Conservation (phyloP, 2,329 filamentous ascomycete genomes). For the Trichoderma koningii region DNA sequence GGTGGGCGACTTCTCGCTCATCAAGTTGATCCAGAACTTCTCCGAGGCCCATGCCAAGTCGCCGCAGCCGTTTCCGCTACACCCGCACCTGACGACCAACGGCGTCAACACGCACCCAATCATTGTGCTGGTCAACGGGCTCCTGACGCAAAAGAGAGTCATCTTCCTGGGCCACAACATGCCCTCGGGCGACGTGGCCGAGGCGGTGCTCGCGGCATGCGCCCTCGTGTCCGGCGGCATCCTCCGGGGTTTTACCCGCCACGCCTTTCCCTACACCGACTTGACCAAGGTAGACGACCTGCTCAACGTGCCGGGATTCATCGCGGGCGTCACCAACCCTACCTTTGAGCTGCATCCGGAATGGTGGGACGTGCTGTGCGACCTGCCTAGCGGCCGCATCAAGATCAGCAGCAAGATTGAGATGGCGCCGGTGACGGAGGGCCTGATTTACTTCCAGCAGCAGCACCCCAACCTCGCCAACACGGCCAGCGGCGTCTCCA, state of each 20-base stretch:
- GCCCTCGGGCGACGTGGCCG: conserved; percentile 92
- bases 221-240: conserved; percentile 89
- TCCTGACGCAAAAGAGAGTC: conserved; percentile 93
- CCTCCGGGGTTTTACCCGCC: conserved; percentile 89
- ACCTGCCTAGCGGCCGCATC: conserved; percentile 87
- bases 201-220: conserved; percentile 97
- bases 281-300: conserved; percentile 97
- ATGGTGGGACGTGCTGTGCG: conserved; percentile 98
- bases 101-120: conserved; percentile 90
- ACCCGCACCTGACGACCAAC: conserved; percentile 91
- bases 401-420: conserved; percentile 93
- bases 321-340: conserved; percentile 95
- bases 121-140: conserved; percentile 89
- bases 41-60: conserved; percentile 78
- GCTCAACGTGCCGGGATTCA: conserved; percentile 93
- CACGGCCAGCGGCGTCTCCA: conserved; percentile 47
- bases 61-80: conserved; percentile 80
- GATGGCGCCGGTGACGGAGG: conserved; percentile 76
- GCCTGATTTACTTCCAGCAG: conserved; percentile 83
- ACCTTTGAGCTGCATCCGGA: conserved; percentile 93
- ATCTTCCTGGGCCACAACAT: conserved; percentile 95
- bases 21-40: conserved; percentile 96
- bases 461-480: conserved; percentile 63
- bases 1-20: conserved; percentile 94
- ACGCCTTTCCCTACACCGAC: conserved; percentile 98